Evolutionary conservation across 179 eudicot genomes (phyloP).

Genomic region (Amaranthus tricolor): DNA sequence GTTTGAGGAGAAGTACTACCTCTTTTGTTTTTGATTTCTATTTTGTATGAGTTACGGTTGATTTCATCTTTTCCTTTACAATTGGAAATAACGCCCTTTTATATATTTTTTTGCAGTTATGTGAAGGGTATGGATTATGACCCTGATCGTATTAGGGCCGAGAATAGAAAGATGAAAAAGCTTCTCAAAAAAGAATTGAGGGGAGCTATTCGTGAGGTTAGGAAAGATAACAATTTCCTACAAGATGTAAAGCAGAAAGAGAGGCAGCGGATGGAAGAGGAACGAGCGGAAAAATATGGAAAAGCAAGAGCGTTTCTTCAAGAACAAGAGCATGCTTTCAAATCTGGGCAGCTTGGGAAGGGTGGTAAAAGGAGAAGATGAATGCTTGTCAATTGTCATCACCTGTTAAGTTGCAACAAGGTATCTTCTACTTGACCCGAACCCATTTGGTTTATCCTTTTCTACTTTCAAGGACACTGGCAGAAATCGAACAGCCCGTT

Average conservation of each 20-base stretch:
- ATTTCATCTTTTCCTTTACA: not conserved
- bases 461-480: too few species aligned
- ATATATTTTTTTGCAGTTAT: conserved; percentile 48
- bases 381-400: not conserved
- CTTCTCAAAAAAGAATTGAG: conserved; percentile 50
- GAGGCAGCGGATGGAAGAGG: conserved; percentile 53
- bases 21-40: not conserved
- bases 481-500: too few species aligned
- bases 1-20: conserved; percentile 75
- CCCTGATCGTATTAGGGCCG: conserved; percentile 87
- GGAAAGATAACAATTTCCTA: conserved; percentile 80
- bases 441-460: not conserved
- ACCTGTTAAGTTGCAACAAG: not conserved
- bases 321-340: conserved; percentile 87
- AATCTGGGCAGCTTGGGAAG: conserved; percentile 95
- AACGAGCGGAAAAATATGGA: conserved; percentile 73
- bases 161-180: conserved; percentile 56
- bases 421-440: not conserved
- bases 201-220: conserved; percentile 81
- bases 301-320: conserved; percentile 82
- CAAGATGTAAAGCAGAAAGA: conserved; percentile 63
- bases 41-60: not conserved
- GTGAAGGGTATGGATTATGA: conserved; percentile 92
- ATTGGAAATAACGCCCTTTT: not conserved
- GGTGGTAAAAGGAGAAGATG: conserved; percentile 58